Evolutionary conservation across 1,284 basidiomycete genomes (phyloP).

Genomic region (Malassezia cuniculi): DNA sequence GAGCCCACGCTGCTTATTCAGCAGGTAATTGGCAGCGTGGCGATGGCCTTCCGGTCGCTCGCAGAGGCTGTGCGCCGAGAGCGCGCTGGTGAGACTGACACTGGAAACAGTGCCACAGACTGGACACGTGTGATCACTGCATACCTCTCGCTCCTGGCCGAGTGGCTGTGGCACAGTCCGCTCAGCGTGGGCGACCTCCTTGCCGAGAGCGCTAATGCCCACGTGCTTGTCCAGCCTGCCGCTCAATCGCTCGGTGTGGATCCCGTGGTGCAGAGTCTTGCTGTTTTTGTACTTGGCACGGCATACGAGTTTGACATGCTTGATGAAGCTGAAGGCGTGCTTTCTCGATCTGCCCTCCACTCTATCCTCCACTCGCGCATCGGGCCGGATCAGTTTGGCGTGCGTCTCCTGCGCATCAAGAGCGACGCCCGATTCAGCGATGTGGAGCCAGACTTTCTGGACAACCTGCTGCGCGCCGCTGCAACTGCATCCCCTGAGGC

Average conservation of each 20-base stretch:
- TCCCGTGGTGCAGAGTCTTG: slow-evolving; percentile 73
- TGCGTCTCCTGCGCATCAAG: slow-evolving; percentile 69
- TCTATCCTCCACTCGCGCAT: slow-evolving; percentile 68
- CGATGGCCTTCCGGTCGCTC: slow-evolving; percentile 54
- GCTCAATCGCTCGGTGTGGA: slow-evolving; percentile 77
- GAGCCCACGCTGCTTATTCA: slow-evolving; percentile 49
- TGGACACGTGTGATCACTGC: slow-evolving; percentile 82
- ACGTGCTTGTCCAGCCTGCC: slow-evolving; percentile 67
- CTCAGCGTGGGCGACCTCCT: slow-evolving; percentile 75
- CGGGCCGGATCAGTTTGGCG: slow-evolving; percentile 74
- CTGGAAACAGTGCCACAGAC: slow-evolving; percentile 23
- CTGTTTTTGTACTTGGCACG: slow-evolving; percentile 77
- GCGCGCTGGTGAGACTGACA: slow-evolving; percentile 20
- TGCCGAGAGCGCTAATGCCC: slow-evolving; percentile 70
- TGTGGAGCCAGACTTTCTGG: slow-evolving; percentile 63
- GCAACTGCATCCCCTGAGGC: slow-evolving; percentile 17
- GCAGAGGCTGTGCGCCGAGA: slow-evolving; percentile 41
- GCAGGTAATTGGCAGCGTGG: slow-evolving; percentile 53
- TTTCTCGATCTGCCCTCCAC: slow-evolving; percentile 32
- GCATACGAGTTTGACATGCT: slow-evolving; percentile 54
- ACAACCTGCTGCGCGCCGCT: slow-evolving; percentile 17
- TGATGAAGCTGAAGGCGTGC: slow-evolving; percentile 8
- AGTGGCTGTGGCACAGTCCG: slow-evolving; percentile 96
- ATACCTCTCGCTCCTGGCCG: slow-evolving; percentile 67
- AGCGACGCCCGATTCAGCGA: slow-evolving; percentile 84